A percentile compares a stretch with the other conserved stretches of the same genome.
These are phyloP conservation scores for Carnegiea gigantea DNA, from an alignment of 179 eudicot species.

Conservation along the genomic window DNA sequence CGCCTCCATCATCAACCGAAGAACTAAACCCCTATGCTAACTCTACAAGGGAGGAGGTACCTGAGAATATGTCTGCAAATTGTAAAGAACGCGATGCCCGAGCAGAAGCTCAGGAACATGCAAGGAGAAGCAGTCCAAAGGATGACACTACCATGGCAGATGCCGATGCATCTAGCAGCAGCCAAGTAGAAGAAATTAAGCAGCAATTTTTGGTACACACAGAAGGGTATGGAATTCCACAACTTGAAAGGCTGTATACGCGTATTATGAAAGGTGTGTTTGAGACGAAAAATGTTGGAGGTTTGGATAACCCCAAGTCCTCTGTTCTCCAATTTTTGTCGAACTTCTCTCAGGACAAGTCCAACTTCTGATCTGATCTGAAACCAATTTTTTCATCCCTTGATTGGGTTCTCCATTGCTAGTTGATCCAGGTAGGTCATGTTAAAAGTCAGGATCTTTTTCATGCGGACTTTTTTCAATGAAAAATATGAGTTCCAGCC, in stretches of 20 bases:
- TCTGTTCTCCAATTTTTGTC: slow-evolving; percentile 65
- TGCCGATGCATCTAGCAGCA: slow-evolving; percentile 35
- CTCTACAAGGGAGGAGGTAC: slow-evolving; percentile 27
- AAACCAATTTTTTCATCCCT: slow-evolving; percentile 19
- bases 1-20: slow-evolving; percentile 36
- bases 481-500: slow-evolving; percentile 31
- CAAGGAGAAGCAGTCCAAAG: slow-evolving; percentile 25
- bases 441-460: slow-evolving; percentile 37
- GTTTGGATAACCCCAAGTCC: slow-evolving; percentile 44
- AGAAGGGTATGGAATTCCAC: slow-evolving; percentile 67
- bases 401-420: slow-evolving; percentile 24
- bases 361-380: slow-evolving; percentile 56
- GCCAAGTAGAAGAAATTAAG: slow-evolving; percentile 55
- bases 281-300: slow-evolving; percentile 45
- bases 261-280: slow-evolving; percentile 76
- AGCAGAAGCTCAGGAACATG: slow-evolving; percentile 23
- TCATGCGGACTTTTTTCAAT: slow-evolving; percentile 14
- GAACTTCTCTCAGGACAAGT: slow-evolving; percentile 50
- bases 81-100: slow-evolving; percentile 31
- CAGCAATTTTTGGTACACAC: slow-evolving; percentile 56
- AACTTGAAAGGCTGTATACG: slow-evolving; percentile 83
- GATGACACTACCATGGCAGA: slow-evolving; percentile 61
- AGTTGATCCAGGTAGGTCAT: slow-evolving; percentile 31
- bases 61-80: slow-evolving; percentile 37
- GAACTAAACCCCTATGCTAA: slow-evolving; percentile 54